These are phyloP conservation scores for Apiotrichum siamense DNA, from an alignment of 1,284 basidiomycete genomes.

Conservation along the genomic window DNA sequence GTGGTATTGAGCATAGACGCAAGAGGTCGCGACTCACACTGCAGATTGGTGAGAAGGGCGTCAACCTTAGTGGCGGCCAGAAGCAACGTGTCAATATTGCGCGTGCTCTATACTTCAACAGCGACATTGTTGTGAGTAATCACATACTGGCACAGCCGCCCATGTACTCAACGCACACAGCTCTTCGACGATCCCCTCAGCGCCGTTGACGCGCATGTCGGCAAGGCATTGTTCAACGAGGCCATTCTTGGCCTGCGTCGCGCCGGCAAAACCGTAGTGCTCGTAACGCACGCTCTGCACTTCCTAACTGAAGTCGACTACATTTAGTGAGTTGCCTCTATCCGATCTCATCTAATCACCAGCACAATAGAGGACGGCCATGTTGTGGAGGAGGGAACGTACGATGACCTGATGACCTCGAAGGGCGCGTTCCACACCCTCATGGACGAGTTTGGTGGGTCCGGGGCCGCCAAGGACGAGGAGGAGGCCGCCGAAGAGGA, in stretches of 20 bases:
- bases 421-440: constrained; percentile 58
- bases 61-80: constrained; percentile 45
- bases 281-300: constrained; percentile 54
- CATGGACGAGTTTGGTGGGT: constrained; percentile 60
- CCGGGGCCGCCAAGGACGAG: constrained; percentile 46
- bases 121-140: constrained; percentile 59
- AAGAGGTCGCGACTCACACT: constrained; percentile 65
- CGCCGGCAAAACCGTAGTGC: constrained; percentile 65
- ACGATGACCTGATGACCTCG: constrained; percentile 53
- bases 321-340: constrained; percentile 3
- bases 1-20: too few relatives aligned
- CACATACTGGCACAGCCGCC: neutral
- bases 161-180: neutral
- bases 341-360: constrained; percentile 50
- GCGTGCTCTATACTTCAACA: constrained; percentile 75
- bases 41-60: constrained; percentile 50
- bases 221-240: constrained; percentile 76
- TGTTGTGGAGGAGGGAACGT: constrained; percentile 63
- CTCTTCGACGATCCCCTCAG: constrained; percentile 77
- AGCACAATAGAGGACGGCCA: constrained; percentile 56
- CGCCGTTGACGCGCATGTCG: constrained; percentile 79
- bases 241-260: constrained; percentile 60
- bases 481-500: constrained; percentile 48
- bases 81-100: constrained; percentile 57
- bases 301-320: constrained; percentile 31